Percentiles rank a stretch among this genome's conserved stretches.
Evolutionary conservation across 495 filamentous ascomycete species (phyloP).

Genomic region (Xylaria grammica): DNA sequence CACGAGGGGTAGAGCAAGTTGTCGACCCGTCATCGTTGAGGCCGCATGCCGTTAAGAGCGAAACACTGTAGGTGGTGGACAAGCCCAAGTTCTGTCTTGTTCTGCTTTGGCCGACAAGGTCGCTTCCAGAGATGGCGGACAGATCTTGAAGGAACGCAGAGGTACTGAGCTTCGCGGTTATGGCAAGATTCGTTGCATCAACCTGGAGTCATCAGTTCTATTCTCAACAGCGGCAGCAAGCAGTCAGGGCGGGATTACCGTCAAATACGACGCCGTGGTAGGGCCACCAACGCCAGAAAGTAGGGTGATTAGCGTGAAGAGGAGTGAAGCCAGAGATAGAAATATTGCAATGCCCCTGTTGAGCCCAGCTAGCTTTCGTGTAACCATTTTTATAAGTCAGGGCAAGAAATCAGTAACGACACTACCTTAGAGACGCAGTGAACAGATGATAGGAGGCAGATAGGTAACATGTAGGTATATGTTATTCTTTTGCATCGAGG

Average conservation of each 20-base stretch:
- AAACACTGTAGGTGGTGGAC: slow-evolving; percentile 37
- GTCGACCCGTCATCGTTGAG: slow-evolving; percentile 28
- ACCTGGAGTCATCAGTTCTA: slow-evolving; percentile 27
- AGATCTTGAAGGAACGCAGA: slow-evolving; percentile 41
- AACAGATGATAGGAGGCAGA: not conserved
- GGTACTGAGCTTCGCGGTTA: slow-evolving; percentile 37
- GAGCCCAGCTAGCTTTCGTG: slow-evolving; percentile 4
- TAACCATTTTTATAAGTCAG: slow-evolving; percentile 22
- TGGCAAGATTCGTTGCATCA: slow-evolving; percentile 33
- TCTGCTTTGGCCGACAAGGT: slow-evolving; percentile 36
- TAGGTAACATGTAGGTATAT: not conserved
- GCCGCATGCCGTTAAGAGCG: slow-evolving; percentile 42
- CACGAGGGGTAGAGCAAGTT: slow-evolving; percentile 33
- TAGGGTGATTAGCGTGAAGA: slow-evolving; percentile 35
- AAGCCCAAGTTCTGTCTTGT: slow-evolving; percentile 40
- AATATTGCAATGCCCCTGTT: slow-evolving; percentile 27
- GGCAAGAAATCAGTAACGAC: not conserved
- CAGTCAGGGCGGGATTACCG: slow-evolving; percentile 27
- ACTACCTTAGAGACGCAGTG: not conserved
- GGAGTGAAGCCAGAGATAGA: slow-evolving; percentile 33
- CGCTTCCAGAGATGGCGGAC: slow-evolving; percentile 33
- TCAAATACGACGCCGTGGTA: slow-evolving; percentile 34
- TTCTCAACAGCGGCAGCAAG: not conserved
- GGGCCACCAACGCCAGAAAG: slow-evolving; percentile 35
- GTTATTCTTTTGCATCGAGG: not conserved